Evolutionary conservation across 192 early-diverging fungal species (phyloP).

Genomic region (Phlyctochytrium bullatum): DNA sequence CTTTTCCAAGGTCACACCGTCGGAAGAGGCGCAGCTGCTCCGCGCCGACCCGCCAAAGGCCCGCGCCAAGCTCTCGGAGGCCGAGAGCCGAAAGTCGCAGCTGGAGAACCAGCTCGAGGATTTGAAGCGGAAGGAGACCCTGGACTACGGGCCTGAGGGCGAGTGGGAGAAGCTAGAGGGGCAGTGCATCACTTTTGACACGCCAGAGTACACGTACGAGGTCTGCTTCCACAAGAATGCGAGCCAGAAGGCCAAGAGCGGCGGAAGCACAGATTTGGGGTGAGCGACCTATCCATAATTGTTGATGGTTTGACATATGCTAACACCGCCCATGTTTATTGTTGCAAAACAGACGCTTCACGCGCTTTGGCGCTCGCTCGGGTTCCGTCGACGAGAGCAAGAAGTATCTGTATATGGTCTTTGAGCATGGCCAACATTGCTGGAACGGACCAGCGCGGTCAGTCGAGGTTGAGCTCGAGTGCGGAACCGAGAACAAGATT

Average conservation of each 20-base stretch:
- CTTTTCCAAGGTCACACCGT: not conserved
- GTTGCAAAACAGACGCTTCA: constrained; percentile 38
- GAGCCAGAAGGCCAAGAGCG: constrained; percentile 68
- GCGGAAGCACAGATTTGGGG: constrained; percentile 58
- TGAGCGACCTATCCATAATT: constrained; percentile 21
- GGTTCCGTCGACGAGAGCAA: constrained; percentile 28
- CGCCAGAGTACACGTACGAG: constrained; percentile 72
- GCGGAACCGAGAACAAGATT: constrained; percentile 68
- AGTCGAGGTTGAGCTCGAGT: constrained; percentile 68
- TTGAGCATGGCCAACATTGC: constrained; percentile 74
- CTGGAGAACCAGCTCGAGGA: constrained; percentile 26
- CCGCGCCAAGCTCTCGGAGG: constrained; percentile 13
- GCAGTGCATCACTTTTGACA: constrained; percentile 68
- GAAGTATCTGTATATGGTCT: constrained; percentile 62
- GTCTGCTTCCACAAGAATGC: constrained; percentile 80
- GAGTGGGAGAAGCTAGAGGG: constrained; percentile 68
- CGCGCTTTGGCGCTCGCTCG: constrained; percentile 39
- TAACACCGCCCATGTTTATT: not conserved
- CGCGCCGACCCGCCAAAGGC: constrained; percentile 16
- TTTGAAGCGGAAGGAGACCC: constrained; percentile 51
- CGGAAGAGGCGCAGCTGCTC: constrained; percentile 19
- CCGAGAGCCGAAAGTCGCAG: constrained; percentile 26
- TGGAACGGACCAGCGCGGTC: constrained; percentile 95
- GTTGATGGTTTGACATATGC: not conserved
- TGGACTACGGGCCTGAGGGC: constrained; percentile 70